phyloP scores from a whole-genome alignment of 805 yeast species.

The Phaffomyces opuntiae region DNA sequence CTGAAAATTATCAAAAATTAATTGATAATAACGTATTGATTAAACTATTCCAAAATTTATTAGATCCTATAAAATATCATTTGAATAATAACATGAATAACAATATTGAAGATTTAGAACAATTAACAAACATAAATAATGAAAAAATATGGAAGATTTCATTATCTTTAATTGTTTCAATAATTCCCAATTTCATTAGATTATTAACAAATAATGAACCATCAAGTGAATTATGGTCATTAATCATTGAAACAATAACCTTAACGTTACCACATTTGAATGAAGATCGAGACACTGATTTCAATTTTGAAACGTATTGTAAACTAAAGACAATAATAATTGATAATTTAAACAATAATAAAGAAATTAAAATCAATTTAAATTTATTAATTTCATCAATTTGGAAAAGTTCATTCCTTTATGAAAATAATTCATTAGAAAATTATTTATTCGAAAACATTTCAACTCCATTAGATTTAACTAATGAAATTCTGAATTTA shows the following conservation, averaged over 20 bases:
- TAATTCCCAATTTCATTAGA: conserved; percentile 26
- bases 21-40: conserved; percentile 38
- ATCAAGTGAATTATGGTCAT: conserved; percentile 28
- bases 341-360: conserved; percentile 28
- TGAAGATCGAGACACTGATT: conserved; percentile 31
- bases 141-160: conserved; percentile 51
- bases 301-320: conserved; percentile 39
- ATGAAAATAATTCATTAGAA: conserved; percentile 51
- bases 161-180: conserved; percentile 30
- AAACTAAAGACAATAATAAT: conserved; percentile 35
- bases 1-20: conserved; percentile 27
- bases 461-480: conserved; percentile 28
- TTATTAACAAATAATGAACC: conserved; percentile 9
- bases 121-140: conserved; percentile 6
- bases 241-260: conserved; percentile 34
- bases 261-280: conserved; percentile 31
- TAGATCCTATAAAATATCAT: conserved; percentile 44
- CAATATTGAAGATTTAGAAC: conserved; percentile 22
- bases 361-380: conserved; percentile 27
- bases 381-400: conserved; percentile 40
- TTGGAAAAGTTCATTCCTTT: conserved; percentile 54
- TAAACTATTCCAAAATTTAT: conserved; percentile 41
- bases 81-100: not conserved
- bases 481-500: conserved; percentile 32
- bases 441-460: conserved; percentile 24